Conservation (phyloP, 176 grass and related monocot genomes). For the Aegilops umbellulata region DNA sequence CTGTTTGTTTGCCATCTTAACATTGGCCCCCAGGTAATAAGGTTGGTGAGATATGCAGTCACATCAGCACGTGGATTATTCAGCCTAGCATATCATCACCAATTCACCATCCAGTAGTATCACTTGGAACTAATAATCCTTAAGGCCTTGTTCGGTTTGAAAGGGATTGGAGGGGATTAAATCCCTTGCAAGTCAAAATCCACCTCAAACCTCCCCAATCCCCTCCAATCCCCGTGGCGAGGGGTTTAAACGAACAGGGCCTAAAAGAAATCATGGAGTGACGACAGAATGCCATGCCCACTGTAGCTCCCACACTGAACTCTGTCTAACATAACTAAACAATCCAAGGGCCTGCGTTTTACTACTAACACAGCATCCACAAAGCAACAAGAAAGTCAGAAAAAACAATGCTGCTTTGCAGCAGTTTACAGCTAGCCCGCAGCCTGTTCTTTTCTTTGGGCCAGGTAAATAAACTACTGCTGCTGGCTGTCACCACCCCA, state of each 20-base stretch:
- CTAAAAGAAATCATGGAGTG: slow-evolving; percentile 8
- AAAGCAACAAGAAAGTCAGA: slow-evolving; percentile 45
- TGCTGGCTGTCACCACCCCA: slow-evolving; percentile 15
- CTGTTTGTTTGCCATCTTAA: neutral
- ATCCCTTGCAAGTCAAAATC: too few species aligned
- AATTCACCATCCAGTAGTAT: neutral
- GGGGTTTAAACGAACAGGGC: too few species aligned
- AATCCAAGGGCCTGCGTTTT: slow-evolving; percentile 35
- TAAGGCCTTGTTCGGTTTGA: too few species aligned
- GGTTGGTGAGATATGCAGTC: slow-evolving; percentile 40
- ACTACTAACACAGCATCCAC: slow-evolving; percentile 1
- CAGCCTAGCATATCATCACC: slow-evolving; percentile 3
- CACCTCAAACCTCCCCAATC: too few species aligned
- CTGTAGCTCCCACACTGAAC: slow-evolving; percentile 25
- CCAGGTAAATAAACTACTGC: slow-evolving; percentile 22
- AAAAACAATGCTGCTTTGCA: slow-evolving; percentile 31
- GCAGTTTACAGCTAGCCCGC: slow-evolving; percentile 51
- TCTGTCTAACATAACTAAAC: neutral
- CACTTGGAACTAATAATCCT: slow-evolving; percentile 9
- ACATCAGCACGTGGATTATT: slow-evolving; percentile 31
- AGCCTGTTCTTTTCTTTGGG: slow-evolving; percentile 36
- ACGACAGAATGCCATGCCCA: slow-evolving; percentile 15
- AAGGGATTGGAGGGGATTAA: too few species aligned
- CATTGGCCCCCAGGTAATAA: slow-evolving; percentile 20
- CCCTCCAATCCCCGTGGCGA: too few species aligned